Conservation (phyloP, 2,329 filamentous ascomycete species). For the Alternaria sp. region DNA sequence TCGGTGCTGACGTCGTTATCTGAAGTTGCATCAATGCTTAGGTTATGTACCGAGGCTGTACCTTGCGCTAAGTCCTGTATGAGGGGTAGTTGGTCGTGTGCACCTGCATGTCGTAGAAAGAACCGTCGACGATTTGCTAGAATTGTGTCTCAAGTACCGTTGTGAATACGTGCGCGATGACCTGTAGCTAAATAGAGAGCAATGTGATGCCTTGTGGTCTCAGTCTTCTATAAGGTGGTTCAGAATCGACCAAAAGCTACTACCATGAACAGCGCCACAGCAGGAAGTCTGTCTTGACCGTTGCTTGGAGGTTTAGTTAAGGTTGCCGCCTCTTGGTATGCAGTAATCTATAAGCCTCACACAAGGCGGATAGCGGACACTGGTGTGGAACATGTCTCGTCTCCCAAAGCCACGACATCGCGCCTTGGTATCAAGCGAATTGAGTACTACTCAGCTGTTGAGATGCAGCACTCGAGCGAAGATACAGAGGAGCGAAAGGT, state of each 20-base stretch:
- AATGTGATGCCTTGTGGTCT: no score
- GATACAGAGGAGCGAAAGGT: background rate
- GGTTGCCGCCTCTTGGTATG: conserved; percentile 26
- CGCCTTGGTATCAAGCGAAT: background rate
- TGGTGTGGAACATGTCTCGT: conserved; percentile 21
- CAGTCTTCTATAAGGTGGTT: no score
- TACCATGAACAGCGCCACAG: no score
- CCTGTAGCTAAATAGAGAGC: background rate
- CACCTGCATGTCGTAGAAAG: background rate
- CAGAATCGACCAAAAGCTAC: no score
- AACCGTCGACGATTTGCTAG: no score
- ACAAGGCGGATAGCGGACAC: conserved; percentile 1
- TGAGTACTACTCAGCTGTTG: background rate
- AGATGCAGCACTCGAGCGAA: background rate
- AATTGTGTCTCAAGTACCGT: background rate
- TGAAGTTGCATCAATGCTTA: conserved; percentile 3
- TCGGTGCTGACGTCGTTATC: conserved; percentile 9
- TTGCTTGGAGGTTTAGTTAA: conserved; percentile 27
- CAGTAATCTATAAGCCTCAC: conserved; percentile 18
- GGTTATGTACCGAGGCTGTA: conserved; percentile 18
- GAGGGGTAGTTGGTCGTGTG: conserved; percentile 2
- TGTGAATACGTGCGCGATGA: background rate
- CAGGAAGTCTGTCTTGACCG: no score
- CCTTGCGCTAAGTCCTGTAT: conserved; percentile 4
- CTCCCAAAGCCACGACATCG: conserved; percentile 4